A percentile compares a stretch with the other conserved stretches of the same genome.
phyloP scores from a whole-genome alignment of 1,284 basidiomycete genomes.

The Chondrostereum purpureum region DNA sequence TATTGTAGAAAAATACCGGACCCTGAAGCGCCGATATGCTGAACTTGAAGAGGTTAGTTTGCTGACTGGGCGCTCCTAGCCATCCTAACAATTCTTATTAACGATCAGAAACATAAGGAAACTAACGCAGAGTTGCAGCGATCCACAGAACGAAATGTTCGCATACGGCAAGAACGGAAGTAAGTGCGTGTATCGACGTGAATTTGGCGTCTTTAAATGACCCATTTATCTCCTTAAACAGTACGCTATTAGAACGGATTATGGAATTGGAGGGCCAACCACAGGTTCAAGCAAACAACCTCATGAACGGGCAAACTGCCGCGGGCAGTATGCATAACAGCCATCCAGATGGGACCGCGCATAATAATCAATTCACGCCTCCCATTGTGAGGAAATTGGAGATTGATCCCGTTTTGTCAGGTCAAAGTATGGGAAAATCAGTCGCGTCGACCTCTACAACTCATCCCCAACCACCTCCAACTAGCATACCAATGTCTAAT shows the following conservation, averaged over 20 bases:
- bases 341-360: background rate
- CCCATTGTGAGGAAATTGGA: too few relatives aligned
- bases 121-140: constrained; percentile 36
- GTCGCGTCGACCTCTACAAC: too few relatives aligned
- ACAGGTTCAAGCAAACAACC: background rate
- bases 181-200: background rate
- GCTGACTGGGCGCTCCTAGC: constrained; percentile 10
- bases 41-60: constrained; percentile 59
- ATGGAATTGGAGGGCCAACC: constrained; percentile 6
- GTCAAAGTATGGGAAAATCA: too few relatives aligned
- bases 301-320: background rate
- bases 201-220: constrained; percentile 2
- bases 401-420: too few relatives aligned
- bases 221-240: background rate
- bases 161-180: constrained; percentile 7
- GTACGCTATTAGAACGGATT: constrained; percentile 7
- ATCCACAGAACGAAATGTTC: constrained; percentile 8
- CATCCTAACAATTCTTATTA: constrained; percentile 20
- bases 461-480: too few relatives aligned
- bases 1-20: constrained; percentile 52
- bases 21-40: constrained; percentile 54
- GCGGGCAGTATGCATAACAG: background rate
- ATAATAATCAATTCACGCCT: too few relatives aligned
- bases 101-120: constrained; percentile 51
- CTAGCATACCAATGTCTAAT: too few relatives aligned